Evolutionary conservation across 164 flowering plant genomes (phyloP).

Genomic region (Buxus sempervirens): DNA sequence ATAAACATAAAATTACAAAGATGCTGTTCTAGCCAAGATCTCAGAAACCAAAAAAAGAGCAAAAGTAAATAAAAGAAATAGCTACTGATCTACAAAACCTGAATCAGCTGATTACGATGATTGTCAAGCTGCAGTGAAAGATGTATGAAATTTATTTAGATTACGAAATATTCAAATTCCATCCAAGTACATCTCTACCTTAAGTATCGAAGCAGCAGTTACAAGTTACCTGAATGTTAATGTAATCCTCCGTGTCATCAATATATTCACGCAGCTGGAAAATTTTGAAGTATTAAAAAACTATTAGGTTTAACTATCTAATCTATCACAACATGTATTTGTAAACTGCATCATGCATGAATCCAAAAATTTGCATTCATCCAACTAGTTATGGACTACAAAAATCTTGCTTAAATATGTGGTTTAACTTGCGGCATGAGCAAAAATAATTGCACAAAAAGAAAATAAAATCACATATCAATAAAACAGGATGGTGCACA

Average conservation of each 20-base stretch:
- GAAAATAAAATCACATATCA: no score
- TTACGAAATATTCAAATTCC: neutral
- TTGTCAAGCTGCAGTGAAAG: slow-evolving; percentile 76
- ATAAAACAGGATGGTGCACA: neutral
- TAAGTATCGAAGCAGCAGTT: neutral
- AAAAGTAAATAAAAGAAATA: neutral
- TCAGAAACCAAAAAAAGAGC: slow-evolving; percentile 2
- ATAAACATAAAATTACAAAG: neutral
- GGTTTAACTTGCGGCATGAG: neutral
- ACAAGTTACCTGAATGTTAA: slow-evolving; percentile 81
- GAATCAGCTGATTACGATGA: slow-evolving; percentile 95
- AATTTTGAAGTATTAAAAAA: neutral
- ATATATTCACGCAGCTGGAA: slow-evolving; percentile 89
- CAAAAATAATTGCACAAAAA: no score
- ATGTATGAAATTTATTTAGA: slow-evolving; percentile 3
- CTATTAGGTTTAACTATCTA: neutral
- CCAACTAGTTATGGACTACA: no score
- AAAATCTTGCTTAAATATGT: no score
- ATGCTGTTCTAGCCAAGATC: neutral
- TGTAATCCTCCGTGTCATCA: slow-evolving; percentile 97
- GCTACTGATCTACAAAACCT: slow-evolving; percentile 40
- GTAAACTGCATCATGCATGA: neutral
- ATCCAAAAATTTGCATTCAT: no score
- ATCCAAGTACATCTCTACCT: neutral
- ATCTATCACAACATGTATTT: neutral